Conservation (phyloP, 2,329 filamentous ascomycete genomes). For the Aureobasidium uvarum region DNA sequence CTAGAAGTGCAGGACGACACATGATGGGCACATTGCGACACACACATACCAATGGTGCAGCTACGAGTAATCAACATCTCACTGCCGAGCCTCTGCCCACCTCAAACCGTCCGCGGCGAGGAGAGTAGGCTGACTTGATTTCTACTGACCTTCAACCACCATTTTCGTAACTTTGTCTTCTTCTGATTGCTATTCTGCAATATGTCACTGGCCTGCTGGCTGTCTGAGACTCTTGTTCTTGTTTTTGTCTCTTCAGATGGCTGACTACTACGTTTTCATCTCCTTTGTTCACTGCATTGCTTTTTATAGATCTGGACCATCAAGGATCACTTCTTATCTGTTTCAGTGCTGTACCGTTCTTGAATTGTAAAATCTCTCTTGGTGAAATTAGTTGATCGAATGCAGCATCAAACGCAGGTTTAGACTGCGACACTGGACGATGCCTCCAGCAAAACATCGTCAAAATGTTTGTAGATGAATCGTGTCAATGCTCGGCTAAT, state of each 20-base stretch:
- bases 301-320: slow-evolving; percentile 1
- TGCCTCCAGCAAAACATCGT: too few species aligned
- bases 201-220: background rate
- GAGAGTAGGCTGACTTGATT: background rate
- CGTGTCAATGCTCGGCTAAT: slow-evolving; percentile 14
- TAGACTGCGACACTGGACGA: too few species aligned
- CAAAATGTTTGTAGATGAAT: background rate
- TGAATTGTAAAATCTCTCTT: background rate
- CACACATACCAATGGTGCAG: slow-evolving; percentile 15
- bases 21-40: slow-evolving; percentile 17
- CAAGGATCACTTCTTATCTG: background rate
- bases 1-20: slow-evolving; percentile 28
- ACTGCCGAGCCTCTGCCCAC: background rate
- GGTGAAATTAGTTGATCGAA: too few species aligned
- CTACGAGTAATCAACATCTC: slow-evolving; percentile 5
- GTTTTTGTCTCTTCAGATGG: background rate
- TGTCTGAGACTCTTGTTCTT: slow-evolving; percentile 12
- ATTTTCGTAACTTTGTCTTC: slow-evolving; percentile 10
- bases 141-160: background rate
- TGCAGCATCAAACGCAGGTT: too few species aligned
- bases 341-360: background rate
- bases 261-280: slow-evolving; percentile 3
- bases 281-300: slow-evolving; percentile 2
- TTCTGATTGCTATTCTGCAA: slow-evolving; percentile 1
- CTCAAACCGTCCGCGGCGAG: slow-evolving; percentile 3